phyloP scores from a whole-genome alignment of 768 basidiomycete species.

The Tylopilus plumbeoviolaceoides region DNA sequence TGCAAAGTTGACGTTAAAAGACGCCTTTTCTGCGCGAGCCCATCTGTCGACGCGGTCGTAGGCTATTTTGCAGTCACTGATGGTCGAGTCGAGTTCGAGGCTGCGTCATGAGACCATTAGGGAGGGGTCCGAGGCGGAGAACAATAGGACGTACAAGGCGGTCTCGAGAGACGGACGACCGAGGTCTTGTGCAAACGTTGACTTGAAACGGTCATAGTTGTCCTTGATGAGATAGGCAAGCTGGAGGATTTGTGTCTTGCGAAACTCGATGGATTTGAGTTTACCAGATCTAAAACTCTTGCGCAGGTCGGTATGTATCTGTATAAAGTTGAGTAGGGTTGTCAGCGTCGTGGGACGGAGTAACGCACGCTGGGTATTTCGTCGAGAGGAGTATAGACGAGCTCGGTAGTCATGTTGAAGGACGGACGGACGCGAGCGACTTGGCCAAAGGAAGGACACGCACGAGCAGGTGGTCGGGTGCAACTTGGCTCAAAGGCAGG shows the following conservation, averaged over 20 bases:
- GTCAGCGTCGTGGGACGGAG: no score
- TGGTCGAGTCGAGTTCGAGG: slow-evolving; percentile 53
- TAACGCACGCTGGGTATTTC: slow-evolving; percentile 48
- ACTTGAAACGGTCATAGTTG: slow-evolving; percentile 57
- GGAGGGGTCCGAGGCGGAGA: not conserved
- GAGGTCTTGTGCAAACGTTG: slow-evolving; percentile 58
- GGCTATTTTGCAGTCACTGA: slow-evolving; percentile 52
- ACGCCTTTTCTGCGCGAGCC: slow-evolving; percentile 59
- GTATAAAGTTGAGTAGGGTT: not conserved
- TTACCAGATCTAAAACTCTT: slow-evolving; percentile 64
- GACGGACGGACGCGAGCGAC: no score
- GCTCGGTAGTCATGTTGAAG: slow-evolving; percentile 25
- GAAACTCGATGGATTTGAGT: slow-evolving; percentile 57
- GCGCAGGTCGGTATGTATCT: slow-evolving; percentile 57
- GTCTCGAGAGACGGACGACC: slow-evolving; percentile 59
- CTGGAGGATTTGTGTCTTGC: slow-evolving; percentile 74
- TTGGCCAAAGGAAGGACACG: no score
- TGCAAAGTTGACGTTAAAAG: slow-evolving; percentile 52
- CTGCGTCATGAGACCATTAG: slow-evolving; percentile 32
- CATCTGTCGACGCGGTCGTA: slow-evolving; percentile 69
- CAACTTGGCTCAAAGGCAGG: no score
- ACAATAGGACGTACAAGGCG: slow-evolving; percentile 37
- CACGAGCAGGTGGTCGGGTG: no score
- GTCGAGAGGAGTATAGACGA: slow-evolving; percentile 47
- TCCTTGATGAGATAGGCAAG: slow-evolving; percentile 73